Conservation (phyloP, 1,284 basidiomycete genomes). For the Ceratobasidium papillatum region DNA sequence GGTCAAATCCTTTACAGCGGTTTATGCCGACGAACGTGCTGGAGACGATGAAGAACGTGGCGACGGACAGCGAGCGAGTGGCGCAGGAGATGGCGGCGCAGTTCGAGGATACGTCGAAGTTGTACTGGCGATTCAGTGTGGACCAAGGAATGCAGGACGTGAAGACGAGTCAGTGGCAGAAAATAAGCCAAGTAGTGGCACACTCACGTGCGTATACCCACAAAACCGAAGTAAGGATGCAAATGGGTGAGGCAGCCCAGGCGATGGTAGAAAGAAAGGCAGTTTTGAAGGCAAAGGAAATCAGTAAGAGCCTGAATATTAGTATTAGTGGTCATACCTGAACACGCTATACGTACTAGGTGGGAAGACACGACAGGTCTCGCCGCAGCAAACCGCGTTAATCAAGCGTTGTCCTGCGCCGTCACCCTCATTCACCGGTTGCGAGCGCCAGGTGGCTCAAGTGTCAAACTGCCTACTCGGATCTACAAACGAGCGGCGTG, state of each 20-base stretch:
- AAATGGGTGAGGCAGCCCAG: neutral
- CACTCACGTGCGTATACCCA: neutral
- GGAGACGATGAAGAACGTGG: neutral
- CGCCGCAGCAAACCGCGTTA: too few relatives aligned
- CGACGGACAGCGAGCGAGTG: slow-evolving; percentile 6
- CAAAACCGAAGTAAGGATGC: neutral
- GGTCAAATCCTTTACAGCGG: neutral
- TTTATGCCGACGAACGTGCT: neutral
- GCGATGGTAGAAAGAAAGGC: too few relatives aligned
- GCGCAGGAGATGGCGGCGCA: neutral
- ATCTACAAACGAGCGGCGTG: neutral
- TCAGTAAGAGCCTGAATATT: too few relatives aligned
- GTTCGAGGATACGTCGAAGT: neutral
- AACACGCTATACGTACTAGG: too few relatives aligned
- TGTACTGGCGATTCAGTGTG: neutral
- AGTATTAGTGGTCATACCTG: too few relatives aligned
- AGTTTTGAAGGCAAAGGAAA: too few relatives aligned
- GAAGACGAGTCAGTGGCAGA: neutral
- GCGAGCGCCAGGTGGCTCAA: neutral
- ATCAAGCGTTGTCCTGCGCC: neutral
- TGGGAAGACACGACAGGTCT: too few relatives aligned
- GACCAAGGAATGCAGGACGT: neutral
- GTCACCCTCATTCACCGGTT: neutral
- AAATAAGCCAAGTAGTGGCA: neutral
- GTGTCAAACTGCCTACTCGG: neutral